Percentiles rank a stretch among this genome's conserved stretches.
Conservation (phyloP, 2,329 filamentous ascomycete species). For the Cladosporium phlei region DNA sequence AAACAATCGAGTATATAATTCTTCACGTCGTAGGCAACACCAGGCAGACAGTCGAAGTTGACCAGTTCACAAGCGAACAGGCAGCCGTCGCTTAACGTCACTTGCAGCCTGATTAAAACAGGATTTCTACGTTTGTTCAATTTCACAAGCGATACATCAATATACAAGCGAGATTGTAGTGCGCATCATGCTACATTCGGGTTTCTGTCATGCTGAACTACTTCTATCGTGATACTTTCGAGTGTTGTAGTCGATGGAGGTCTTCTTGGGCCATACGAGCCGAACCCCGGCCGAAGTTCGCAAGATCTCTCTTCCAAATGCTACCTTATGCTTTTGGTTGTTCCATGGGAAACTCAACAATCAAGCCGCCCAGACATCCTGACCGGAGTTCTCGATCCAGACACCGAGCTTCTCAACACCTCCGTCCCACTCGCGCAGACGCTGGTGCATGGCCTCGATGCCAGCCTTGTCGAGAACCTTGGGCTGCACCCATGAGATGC, state of each 20-base stretch:
- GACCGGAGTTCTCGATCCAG: constrained; percentile 91
- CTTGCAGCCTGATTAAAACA: background rate
- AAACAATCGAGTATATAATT: background rate
- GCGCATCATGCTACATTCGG: background rate
- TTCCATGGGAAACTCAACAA: background rate
- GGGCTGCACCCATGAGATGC: constrained; percentile 98
- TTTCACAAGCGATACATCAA: too few relatives aligned
- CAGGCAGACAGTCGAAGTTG: constrained; percentile 16
- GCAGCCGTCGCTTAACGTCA: too few relatives aligned
- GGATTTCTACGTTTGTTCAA: too few relatives aligned
- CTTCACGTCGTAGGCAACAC: constrained; percentile 16
- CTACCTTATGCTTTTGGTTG: background rate
- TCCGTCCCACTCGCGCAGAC: constrained; percentile 89
- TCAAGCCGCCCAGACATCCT: constrained; percentile 89
- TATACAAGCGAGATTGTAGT: background rate
- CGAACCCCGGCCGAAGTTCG: background rate
- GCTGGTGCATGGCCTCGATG: constrained; percentile 83
- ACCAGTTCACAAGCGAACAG: constrained; percentile 5
- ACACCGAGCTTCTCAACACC: constrained; percentile 94
- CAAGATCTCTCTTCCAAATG: background rate
- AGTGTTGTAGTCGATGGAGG: too few relatives aligned
- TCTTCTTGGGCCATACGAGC: background rate
- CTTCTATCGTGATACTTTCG: constrained; percentile 11
- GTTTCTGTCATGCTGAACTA: constrained; percentile 8
- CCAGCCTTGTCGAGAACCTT: constrained; percentile 95